Conservation (phyloP, 2,329 filamentous ascomycete genomes). For the Talaromyces sp. region DNA sequence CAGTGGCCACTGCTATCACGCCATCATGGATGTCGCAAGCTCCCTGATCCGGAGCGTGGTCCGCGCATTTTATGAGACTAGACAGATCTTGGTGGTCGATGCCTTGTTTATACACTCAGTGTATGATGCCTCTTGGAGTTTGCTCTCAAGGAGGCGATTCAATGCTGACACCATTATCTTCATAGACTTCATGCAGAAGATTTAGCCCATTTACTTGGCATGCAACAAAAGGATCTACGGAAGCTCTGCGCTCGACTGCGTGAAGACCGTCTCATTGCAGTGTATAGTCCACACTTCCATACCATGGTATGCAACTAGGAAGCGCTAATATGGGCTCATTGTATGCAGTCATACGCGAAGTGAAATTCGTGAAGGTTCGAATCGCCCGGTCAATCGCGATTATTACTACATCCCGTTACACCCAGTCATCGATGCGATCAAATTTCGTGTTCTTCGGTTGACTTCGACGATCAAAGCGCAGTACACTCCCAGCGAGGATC, state of each 20-base stretch:
- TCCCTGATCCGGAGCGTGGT: constrained; percentile 80
- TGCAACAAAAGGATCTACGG: constrained; percentile 87
- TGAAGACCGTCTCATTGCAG: constrained; percentile 78
- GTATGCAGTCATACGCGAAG: constrained; percentile 60
- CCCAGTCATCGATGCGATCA: constrained; percentile 90
- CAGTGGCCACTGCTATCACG: no score
- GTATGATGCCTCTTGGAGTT: constrained; percentile 42
- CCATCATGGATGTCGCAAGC: constrained; percentile 60
- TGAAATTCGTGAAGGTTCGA: constrained; percentile 74
- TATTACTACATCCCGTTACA: constrained; percentile 98
- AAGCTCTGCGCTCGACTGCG: constrained; percentile 79
- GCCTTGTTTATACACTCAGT: constrained; percentile 70
- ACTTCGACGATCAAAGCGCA: constrained; percentile 84
- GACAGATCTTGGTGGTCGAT: constrained; percentile 76
- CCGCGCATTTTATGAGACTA: constrained; percentile 80
- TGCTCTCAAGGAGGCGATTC: neutral
- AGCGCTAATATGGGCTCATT: constrained; percentile 1
- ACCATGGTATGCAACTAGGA: constrained; percentile 4
- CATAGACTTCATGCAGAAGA: constrained; percentile 72
- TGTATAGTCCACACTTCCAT: constrained; percentile 49
- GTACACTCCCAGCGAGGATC: constrained; percentile 72
- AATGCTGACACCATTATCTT: constrained; percentile 22
- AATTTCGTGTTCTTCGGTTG: constrained; percentile 84
- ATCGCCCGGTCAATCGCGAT: constrained; percentile 75
- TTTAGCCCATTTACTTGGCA: constrained; percentile 76